Conservation (phyloP, 345 rosid genomes). For the Linum tenue region DNA sequence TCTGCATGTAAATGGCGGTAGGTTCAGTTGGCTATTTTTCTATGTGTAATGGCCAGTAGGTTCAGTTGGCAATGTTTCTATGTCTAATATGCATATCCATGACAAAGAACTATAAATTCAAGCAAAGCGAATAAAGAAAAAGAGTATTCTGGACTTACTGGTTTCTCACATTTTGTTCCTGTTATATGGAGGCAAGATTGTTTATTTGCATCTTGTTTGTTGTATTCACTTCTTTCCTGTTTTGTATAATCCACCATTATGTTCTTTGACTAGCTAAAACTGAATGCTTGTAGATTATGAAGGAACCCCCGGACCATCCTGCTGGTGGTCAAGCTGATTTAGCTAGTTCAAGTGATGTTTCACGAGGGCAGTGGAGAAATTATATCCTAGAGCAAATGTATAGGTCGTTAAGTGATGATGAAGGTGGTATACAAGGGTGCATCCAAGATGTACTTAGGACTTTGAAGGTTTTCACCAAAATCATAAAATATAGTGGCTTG, state of each 20-base stretch:
- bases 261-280: conserved; percentile 7
- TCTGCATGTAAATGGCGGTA: too few relatives aligned
- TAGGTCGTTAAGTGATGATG: conserved; percentile 34
- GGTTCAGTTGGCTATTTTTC: background rate
- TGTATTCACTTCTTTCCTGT: background rate
- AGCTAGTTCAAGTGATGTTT: conserved; percentile 18
- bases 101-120: too few relatives aligned
- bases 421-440: conserved; percentile 40
- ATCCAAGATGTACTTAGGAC: conserved; percentile 36
- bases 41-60: too few relatives aligned
- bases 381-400: conserved; percentile 37
- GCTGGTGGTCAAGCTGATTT: conserved; percentile 8
- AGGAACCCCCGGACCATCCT: conserved; percentile 13
- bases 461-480: conserved; percentile 31
- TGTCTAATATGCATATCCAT: background rate
- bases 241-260: background rate
- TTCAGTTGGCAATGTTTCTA: background rate
- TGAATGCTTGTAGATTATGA: conserved; percentile 21
- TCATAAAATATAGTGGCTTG: background rate
- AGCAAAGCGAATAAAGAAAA: too few relatives aligned
- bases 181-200: too few relatives aligned
- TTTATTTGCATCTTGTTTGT: too few relatives aligned
- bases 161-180: too few relatives aligned
- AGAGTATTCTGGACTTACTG: too few relatives aligned
- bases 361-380: conserved; percentile 29